Evolutionary conservation across 176 grass and related monocot species (phyloP).

Genomic region (Raddia guianensis): DNA sequence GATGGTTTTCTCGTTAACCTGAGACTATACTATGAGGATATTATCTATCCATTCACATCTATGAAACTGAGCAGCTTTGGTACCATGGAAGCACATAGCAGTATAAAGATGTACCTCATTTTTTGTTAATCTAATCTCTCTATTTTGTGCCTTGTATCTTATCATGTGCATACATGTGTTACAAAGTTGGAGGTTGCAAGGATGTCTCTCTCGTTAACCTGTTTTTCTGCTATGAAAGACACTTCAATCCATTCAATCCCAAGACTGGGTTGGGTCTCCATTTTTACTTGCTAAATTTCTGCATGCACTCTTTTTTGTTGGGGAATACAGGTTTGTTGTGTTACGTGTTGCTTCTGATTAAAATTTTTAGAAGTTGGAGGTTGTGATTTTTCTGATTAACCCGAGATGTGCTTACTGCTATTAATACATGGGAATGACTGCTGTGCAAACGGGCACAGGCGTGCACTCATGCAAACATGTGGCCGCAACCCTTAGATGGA

Average conservation of each 20-base stretch:
- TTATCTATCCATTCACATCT: slow-evolving; percentile 52
- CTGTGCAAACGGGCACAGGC: too few relatives aligned
- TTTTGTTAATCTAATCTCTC: neutral
- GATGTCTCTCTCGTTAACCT: slow-evolving; percentile 38
- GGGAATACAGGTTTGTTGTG: neutral
- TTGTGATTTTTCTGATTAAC: slow-evolving; percentile 37
- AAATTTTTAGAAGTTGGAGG: neutral
- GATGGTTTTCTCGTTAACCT: slow-evolving; percentile 58
- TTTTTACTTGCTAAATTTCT: neutral
- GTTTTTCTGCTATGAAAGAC: slow-evolving; percentile 41
- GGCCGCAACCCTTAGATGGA: too few relatives aligned
- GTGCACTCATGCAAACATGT: too few relatives aligned
- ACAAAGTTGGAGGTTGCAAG: neutral
- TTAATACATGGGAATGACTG: slow-evolving; percentile 28
- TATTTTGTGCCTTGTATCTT: neutral
- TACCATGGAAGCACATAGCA: neutral
- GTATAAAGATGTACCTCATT: neutral
- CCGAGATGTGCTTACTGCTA: slow-evolving; percentile 31
- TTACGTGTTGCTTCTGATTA: slow-evolving; percentile 10
- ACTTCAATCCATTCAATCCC: slow-evolving; percentile 47
- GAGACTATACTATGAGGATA: slow-evolving; percentile 27
- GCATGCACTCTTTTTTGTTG: neutral
- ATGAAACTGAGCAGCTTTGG: slow-evolving; percentile 41
- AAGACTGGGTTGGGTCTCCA: slow-evolving; percentile 32
- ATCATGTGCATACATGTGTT: neutral